These are phyloP conservation scores for Saturnispora quitensis DNA, from an alignment of 805 yeast species.

Conservation along the genomic window DNA sequence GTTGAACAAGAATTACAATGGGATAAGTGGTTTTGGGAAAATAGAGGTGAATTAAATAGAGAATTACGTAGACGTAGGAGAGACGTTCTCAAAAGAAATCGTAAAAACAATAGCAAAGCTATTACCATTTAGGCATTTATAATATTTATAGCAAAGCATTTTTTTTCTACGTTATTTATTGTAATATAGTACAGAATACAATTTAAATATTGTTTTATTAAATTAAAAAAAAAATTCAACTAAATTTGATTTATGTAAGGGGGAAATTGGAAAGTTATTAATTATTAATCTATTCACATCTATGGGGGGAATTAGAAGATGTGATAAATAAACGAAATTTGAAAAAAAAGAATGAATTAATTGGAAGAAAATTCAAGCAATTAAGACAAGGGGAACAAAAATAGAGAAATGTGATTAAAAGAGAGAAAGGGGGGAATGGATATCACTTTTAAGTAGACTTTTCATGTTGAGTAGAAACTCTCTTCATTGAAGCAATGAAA, in stretches of 20 bases:
- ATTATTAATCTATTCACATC: not conserved
- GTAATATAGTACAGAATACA: constrained; percentile 53
- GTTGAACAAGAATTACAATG: constrained; percentile 35
- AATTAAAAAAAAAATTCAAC: constrained; percentile 87
- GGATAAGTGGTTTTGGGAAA: constrained; percentile 73
- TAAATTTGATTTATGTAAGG: not conserved
- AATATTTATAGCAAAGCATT: not conserved
- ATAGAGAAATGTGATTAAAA: not conserved
- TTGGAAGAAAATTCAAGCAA: not conserved
- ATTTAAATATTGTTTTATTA: constrained; percentile 83
- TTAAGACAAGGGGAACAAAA: not conserved
- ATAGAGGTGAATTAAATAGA: constrained; percentile 71
- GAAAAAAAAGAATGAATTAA: not conserved
- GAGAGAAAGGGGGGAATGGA: not conserved
- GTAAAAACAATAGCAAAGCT: constrained; percentile 1
- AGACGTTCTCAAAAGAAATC: constrained; percentile 48
- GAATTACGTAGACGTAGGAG: constrained; percentile 67
- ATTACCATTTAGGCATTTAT: not conserved
- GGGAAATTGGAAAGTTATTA: not conserved
- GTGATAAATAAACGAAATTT: not conserved
- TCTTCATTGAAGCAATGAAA: constrained; percentile 74
- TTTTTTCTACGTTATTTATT: constrained; percentile 3
- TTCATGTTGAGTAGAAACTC: constrained; percentile 85
- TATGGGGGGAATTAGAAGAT: not conserved
- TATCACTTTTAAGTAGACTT: constrained; percentile 44